A percentile compares a stretch with the other conserved stretches of the same genome.
These are phyloP conservation scores for Orbilia oligospora DNA, from an alignment of 2,329 filamentous ascomycete species.

Conservation along the genomic window DNA sequence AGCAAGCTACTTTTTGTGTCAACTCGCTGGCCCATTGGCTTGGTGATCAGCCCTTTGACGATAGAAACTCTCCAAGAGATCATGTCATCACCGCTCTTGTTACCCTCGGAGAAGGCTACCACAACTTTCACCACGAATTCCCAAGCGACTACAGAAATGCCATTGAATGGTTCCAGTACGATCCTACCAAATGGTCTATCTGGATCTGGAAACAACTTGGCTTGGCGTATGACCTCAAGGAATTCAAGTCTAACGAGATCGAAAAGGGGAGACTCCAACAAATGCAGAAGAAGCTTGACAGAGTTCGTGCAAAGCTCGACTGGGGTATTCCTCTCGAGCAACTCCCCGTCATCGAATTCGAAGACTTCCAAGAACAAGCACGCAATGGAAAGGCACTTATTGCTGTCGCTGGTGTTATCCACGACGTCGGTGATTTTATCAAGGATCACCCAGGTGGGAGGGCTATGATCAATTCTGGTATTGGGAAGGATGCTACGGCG, in stretches of 20 bases:
- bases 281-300: conserved; percentile 91
- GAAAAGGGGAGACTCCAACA: conserved; percentile 92
- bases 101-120: conserved; percentile 89
- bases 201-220: conserved; percentile 86
- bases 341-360: conserved; percentile 87
- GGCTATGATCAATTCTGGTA: conserved; percentile 83
- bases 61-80: conserved; percentile 90
- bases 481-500: conserved; percentile 89
- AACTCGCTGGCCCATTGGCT: conserved; percentile 93
- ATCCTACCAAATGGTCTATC: conserved; percentile 92
- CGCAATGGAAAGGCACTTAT: conserved; percentile 83
- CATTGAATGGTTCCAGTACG: conserved; percentile 91
- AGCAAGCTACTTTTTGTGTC: conserved; percentile 93
- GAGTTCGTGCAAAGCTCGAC: conserved; percentile 84
- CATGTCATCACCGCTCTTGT: conserved; percentile 88
- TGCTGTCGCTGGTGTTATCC: conserved; percentile 85
- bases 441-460: conserved; percentile 92
- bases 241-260: conserved; percentile 92
- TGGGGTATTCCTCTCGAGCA: conserved; percentile 89
- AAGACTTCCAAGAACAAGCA: conserved; percentile 83
- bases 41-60: conserved; percentile 91
- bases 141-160: conserved; percentile 93
- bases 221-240: conserved; percentile 87
- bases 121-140: conserved; percentile 97
- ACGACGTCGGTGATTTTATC: conserved; percentile 87